Conservation (phyloP, 1,284 basidiomycete species). For the Pascua sp. region DNA sequence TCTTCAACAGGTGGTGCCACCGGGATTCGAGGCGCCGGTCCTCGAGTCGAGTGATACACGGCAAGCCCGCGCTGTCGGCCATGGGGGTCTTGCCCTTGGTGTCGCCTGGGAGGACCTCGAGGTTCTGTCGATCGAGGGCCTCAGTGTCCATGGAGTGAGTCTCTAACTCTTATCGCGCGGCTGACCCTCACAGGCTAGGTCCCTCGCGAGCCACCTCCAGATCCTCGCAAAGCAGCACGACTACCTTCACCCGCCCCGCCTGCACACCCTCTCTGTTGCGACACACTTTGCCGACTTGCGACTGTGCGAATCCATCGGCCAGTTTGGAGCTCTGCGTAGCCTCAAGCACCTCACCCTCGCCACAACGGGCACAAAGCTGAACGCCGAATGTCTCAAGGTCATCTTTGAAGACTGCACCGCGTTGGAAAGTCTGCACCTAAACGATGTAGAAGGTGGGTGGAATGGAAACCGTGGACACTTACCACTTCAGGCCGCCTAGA, state of each 20-base stretch:
- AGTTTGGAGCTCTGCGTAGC: conserved; percentile 21
- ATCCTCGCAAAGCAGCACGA: conserved; percentile 13
- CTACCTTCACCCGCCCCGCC: neutral
- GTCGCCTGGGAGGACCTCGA: conserved; percentile 28
- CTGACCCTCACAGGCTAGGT: conserved; percentile 21
- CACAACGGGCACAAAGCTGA: conserved; percentile 29
- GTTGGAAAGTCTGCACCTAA: conserved; percentile 21
- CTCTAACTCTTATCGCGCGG: neutral
- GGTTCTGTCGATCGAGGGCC: conserved; percentile 12
- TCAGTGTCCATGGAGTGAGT: conserved; percentile 22
- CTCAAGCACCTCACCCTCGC: conserved; percentile 24
- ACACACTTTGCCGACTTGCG: conserved; percentile 30
- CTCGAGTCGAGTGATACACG: neutral
- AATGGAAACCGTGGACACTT: neutral
- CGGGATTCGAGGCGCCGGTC: neutral
- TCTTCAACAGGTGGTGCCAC: conserved; percentile 4
- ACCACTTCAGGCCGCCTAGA: conserved; percentile 28
- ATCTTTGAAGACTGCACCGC: conserved; percentile 21
- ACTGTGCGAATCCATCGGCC: conserved; percentile 19
- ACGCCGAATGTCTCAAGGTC: conserved; percentile 21
- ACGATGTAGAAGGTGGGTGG: conserved; percentile 27
- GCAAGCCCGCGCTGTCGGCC: conserved; percentile 10
- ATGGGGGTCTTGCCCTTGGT: conserved; percentile 19
- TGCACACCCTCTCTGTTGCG: conserved; percentile 21
- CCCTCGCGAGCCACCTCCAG: conserved; percentile 20